Evolutionary conservation across 306 rosid species (phyloP).

Genomic region (Ormosia semicastrata): DNA sequence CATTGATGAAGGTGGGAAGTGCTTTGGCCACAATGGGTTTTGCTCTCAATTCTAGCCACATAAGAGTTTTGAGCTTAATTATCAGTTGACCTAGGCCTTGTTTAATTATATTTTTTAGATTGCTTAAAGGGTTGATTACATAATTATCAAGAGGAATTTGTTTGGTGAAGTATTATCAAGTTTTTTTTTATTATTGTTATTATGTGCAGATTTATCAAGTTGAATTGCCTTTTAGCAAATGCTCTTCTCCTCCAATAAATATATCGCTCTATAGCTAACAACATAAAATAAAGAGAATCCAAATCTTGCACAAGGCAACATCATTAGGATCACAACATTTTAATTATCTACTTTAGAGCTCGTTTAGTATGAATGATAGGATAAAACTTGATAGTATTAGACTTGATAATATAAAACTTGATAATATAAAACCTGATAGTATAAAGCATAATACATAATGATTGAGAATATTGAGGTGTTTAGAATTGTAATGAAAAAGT

Average conservation of each 20-base stretch:
- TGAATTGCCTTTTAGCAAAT: background rate
- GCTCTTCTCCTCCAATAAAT: background rate
- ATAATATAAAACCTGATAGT: no score
- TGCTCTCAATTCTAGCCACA: conserved; percentile 24
- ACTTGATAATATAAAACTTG: no score
- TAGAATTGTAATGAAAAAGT: no score
- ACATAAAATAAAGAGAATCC: background rate
- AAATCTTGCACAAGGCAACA: background rate
- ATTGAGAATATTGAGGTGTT: no score
- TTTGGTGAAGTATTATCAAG: background rate
- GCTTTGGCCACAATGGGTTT: conserved; percentile 35
- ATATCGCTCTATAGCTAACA: background rate
- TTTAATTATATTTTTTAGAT: conserved; percentile 7
- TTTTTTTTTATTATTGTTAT: background rate
- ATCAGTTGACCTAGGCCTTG: conserved; percentile 11
- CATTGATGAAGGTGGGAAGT: conserved; percentile 24
- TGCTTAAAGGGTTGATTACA: background rate
- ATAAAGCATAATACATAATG: no score
- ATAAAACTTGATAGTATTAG: no score
- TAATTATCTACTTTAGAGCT: background rate
- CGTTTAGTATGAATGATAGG: no score
- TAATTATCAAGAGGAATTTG: conserved; percentile 25
- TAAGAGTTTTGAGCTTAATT: background rate
- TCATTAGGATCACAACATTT: background rate
- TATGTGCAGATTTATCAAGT: background rate